A percentile compares a stretch with the other conserved stretches of the same genome.
phyloP scores from a whole-genome alignment of 2,329 filamentous ascomycete species.

The Uncinocarpus reesii region DNA sequence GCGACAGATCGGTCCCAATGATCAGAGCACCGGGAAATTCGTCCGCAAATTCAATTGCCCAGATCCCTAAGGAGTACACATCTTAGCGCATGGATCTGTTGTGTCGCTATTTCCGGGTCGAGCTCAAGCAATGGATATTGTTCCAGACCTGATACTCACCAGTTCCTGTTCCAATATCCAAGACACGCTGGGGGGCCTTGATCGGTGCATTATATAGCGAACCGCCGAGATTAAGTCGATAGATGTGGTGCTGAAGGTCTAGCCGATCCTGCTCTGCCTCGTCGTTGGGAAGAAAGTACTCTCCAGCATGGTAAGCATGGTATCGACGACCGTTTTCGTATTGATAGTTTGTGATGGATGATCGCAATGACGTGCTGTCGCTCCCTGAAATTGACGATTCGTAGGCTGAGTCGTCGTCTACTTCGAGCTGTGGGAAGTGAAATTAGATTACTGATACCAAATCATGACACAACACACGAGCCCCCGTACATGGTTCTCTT shows the following conservation, averaged over 20 bases:
- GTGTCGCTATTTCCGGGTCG: background rate
- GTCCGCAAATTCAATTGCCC: constrained; percentile 16
- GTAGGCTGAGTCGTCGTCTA: constrained; percentile 11
- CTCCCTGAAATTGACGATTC: constrained; percentile 5
- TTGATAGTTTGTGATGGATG: constrained; percentile 16
- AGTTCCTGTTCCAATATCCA: constrained; percentile 52
- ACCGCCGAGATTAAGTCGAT: constrained; percentile 39
- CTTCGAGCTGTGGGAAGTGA: constrained; percentile 4
- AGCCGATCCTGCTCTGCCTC: constrained; percentile 46
- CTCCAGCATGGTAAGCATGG: constrained; percentile 36
- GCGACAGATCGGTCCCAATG: constrained; percentile 44
- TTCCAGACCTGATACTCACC: constrained; percentile 22
- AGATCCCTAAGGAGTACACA: constrained; percentile 2
- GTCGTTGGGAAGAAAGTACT: constrained; percentile 44
- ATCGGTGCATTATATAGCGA: constrained; percentile 41
- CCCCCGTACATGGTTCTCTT: constrained; percentile 1
- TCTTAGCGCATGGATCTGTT: background rate
- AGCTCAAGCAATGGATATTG: background rate
- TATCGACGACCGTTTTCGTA: constrained; percentile 38
- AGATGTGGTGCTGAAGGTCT: constrained; percentile 47
- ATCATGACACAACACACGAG: background rate
- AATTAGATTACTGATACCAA: background rate
- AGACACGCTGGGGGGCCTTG: constrained; percentile 37
- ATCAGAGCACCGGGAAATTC: constrained; percentile 13
- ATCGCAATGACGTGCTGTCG: constrained; percentile 12